A percentile compares a stretch with the other conserved stretches of the same genome.
Evolutionary conservation across 2,329 filamentous ascomycete species (phyloP).

Genomic region (Phoma sp.): DNA sequence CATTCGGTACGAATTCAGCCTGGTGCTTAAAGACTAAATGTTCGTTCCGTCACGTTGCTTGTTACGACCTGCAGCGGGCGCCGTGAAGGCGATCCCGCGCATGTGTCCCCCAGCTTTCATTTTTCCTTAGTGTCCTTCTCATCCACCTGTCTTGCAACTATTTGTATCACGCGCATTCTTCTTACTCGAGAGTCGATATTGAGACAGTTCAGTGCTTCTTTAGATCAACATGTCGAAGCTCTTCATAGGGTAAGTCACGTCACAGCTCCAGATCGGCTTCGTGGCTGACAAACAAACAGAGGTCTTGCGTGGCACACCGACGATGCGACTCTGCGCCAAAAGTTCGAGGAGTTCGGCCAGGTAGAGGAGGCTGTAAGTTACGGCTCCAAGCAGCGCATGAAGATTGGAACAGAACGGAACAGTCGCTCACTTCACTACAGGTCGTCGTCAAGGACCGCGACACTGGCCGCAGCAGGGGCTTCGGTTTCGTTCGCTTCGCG

Average conservation of each 20-base stretch:
- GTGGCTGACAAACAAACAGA: conserved; percentile 55
- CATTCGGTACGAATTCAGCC: conserved; percentile 32
- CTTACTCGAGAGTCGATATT: conserved; percentile 45
- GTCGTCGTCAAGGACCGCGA: conserved; percentile 98
- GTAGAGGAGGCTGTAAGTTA: conserved; percentile 93
- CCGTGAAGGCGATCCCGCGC: conserved; percentile 39
- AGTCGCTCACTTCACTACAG: conserved; percentile 56
- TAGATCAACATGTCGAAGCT: conserved; percentile 79
- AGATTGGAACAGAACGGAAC: not conserved
- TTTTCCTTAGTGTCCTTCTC: conserved; percentile 23
- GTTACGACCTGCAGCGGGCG: conserved; percentile 34
- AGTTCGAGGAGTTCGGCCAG: conserved; percentile 89
- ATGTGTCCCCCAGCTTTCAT: conserved; percentile 27
- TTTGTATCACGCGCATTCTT: conserved; percentile 37
- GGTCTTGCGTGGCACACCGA: conserved; percentile 99
- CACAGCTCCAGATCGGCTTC: not conserved
- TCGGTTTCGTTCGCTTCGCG: conserved; percentile 92
- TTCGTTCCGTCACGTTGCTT: conserved; percentile 49
- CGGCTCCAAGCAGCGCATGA: not conserved
- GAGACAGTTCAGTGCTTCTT: conserved; percentile 48
- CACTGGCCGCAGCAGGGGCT: conserved; percentile 93
- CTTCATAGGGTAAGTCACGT: conserved; percentile 80
- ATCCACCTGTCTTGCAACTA: conserved; percentile 29
- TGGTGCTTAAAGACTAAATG: conserved; percentile 45
- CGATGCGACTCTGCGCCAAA: conserved; percentile 81